Evolutionary conservation across 78 protist genomes (phyloP), one percentile per base, ranked within the genome.

Genomic region (Dictyostelium citrinum): DNA sequence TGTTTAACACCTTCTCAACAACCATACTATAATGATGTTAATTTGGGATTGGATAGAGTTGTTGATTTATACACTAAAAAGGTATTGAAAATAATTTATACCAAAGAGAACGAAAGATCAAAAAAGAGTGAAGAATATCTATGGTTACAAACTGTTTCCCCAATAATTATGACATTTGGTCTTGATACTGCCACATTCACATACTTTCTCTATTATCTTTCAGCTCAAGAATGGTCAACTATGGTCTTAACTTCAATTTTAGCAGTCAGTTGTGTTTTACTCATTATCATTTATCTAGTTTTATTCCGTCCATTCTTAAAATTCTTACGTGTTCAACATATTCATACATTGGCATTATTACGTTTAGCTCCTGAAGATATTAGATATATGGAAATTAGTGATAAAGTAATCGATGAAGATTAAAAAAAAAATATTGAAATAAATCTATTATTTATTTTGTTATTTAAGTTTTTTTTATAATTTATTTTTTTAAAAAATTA

Each of bases 301-400:
- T n/a, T 88, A 20, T 88, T 67, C 31, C 33, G 93, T 31, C 76
- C 80, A 37, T 88, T 88, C 68, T 39, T 79, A 33, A 88, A 49
- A 11, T 61, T 58, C 33, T 29, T 88, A 3, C 31, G 86, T 41
- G 74, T 78, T 9, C 80, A 88, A 78, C 85, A 88, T 43, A 76
- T 67, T 43, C 93, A 88, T 17, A 78, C 93, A 0, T 75, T 78
- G 0, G 93, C 80, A 8, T 16, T 88, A 14, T 9, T 88, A 17
- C 33, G 93, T 39, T 72, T 88, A 9, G 67, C 77, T 43, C 93
- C 93, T 8, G 72, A 78, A 10, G 93, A 79, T 64, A 76, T 88
- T 43, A 70, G 71, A 49, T 35, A 5, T 5, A 35, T 86, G 51
- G 79, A 86, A 76, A 70, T 86, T 20, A 61, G 72, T 68, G 93